Evolutionary conservation across 1,284 basidiomycete species (phyloP), one percentile per base, ranked within the genome.

Genomic region (Ustilago curta): DNA sequence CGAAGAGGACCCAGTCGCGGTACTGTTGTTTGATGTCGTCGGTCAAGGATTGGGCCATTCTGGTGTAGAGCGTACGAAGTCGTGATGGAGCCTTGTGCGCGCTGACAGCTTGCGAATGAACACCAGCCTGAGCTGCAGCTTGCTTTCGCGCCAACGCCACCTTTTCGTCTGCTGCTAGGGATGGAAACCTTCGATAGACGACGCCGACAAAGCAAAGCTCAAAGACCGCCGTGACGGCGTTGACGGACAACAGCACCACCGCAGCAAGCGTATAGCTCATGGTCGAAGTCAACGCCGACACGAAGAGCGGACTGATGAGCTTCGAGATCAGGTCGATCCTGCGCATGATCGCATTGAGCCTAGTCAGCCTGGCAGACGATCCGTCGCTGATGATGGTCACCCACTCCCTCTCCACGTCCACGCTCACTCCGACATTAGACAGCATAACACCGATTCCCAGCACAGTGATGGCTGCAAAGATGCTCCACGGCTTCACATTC

Each of bases 381-480:
- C 70, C 73, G 42, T 51, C 61, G 0, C 87, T 86, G 62, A 89
- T 88, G 48, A 85, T 79, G 0, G 87, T 87, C 0, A 88, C 87
- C 89, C 89, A 90, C 65, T 89, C 89, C n/a, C 89, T 82, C 78
- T 90, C 88, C n/a, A 89, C 85, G 0, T 87, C 87, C 2, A 90
- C 87, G 1, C 87, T 86, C 42, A 88, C 87, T 11, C 86, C 86
- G 1, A 87, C 86, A 47, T 87, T 87, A 5, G 87, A 85, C 0
- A 89, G 80, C 35, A 76, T 74, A 3, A 81, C 54, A 4, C 67
- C 65, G 40, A 73, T 87, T 0, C 88, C 88, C 2, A 83, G 79
- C 2, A 87, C 4, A 0, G 86, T 82, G 37, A 89, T 84, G n/a
- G 86, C 51, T 0, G 83, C 80, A 69, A 89, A 88, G 51, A 86